phyloP scores from a whole-genome alignment of 23 red algal species.

The Rhodosorus marinus region DNA sequence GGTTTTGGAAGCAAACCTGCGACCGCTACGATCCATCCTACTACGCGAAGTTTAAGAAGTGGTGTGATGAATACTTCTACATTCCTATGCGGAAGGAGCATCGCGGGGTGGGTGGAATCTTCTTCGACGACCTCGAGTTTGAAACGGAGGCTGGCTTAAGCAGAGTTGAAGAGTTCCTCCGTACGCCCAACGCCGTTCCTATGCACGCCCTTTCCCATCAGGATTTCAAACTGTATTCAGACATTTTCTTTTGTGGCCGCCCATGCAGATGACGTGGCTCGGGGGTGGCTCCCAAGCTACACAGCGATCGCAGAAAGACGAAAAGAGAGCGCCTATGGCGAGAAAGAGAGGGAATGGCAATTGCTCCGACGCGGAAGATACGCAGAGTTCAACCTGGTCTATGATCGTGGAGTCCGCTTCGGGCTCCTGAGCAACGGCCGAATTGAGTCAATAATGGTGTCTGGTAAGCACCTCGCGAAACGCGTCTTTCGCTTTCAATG shows the following conservation, averaged over 20 bases:
- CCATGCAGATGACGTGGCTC: no score
- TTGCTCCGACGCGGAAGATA: conserved; percentile 19
- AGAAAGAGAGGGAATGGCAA: conserved; percentile 19
- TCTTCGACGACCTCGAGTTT: conserved; percentile 26
- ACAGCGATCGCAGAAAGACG: conserved; percentile 8
- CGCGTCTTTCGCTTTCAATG: no score
- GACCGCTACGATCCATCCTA: conserved; percentile 2
- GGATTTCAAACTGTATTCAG: no score
- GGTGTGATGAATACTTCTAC: conserved; percentile 48
- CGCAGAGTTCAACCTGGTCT: conserved; percentile 36
- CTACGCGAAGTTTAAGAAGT: conserved; percentile 9
- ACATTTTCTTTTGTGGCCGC: no score
- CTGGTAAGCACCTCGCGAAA: no score
- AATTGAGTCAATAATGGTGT: conserved; percentile 35
- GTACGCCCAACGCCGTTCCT: no score
- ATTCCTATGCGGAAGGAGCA: conserved; percentile 30
- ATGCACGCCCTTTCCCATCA: no score
- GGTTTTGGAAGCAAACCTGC: conserved; percentile 16
- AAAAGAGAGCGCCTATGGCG: not conserved
- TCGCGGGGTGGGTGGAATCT: conserved; percentile 36
- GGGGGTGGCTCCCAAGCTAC: conserved; percentile 10
- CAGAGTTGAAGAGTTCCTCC: no score
- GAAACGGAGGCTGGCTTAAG: not conserved
- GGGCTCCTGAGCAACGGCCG: conserved; percentile 11
- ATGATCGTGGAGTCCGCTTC: conserved; percentile 45